Percentiles rank a stretch among this genome's conserved stretches.
These are phyloP conservation scores for Chlorociboria aeruginascens DNA, from an alignment of 495 filamentous ascomycete species.

Conservation along the genomic window DNA sequence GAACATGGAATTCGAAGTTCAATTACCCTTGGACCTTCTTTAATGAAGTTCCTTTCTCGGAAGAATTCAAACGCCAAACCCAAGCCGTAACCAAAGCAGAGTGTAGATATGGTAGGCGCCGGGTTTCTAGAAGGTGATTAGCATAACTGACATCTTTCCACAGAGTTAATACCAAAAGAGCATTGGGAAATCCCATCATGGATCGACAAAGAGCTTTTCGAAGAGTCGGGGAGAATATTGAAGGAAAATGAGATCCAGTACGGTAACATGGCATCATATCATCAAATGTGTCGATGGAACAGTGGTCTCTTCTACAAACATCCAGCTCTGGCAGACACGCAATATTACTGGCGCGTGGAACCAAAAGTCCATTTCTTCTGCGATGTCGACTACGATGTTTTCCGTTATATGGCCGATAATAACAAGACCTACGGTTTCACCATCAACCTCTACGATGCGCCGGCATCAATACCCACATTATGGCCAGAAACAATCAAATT, in stretches of 20 bases:
- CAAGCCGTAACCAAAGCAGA: slow-evolving; percentile 71
- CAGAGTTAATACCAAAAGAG: slow-evolving; percentile 79
- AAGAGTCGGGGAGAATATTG: slow-evolving; percentile 73
- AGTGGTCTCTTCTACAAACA: slow-evolving; percentile 96
- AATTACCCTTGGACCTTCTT: slow-evolving; percentile 99
- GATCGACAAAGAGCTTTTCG: slow-evolving; percentile 80
- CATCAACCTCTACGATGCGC: slow-evolving; percentile 91
- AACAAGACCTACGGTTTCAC: slow-evolving; percentile 99
- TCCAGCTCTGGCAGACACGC: slow-evolving; percentile 65
- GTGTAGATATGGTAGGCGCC: slow-evolving; percentile 56
- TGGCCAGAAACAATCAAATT: slow-evolving; percentile 94
- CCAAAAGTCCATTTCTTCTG: slow-evolving; percentile 99
- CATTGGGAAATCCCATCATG: slow-evolving; percentile 89
- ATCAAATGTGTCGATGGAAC: slow-evolving; percentile 99
- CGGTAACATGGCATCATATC: slow-evolving; percentile 76
- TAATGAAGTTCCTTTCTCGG: slow-evolving; percentile 85
- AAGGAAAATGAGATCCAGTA: slow-evolving; percentile 83
- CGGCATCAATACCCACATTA: slow-evolving; percentile 71
- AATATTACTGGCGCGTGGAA: slow-evolving; percentile 99
- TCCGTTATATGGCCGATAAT: slow-evolving; percentile 93
- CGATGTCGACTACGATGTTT: slow-evolving; percentile 96
- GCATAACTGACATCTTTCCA: slow-evolving; percentile 3
- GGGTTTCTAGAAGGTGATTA: not conserved
- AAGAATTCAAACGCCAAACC: slow-evolving; percentile 82
- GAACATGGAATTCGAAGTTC: slow-evolving; percentile 97